These are phyloP conservation scores for Aspergillus haitiensis DNA, from an alignment of 495 filamentous ascomycete genomes.

Conservation along the genomic window DNA sequence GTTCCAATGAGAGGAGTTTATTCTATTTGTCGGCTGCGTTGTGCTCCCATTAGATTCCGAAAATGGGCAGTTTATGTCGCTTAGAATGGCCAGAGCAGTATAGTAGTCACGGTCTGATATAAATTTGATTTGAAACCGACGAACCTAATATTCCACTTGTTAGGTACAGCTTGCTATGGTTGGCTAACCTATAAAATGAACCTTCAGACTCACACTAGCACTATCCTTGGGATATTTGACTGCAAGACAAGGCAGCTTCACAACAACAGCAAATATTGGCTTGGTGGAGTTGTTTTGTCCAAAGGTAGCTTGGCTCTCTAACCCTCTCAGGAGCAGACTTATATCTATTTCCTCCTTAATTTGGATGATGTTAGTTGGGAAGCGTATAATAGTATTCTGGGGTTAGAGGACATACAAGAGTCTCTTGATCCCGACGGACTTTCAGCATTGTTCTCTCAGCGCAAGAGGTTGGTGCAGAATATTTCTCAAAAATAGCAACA, in stretches of 20 bases:
- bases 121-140: constrained; percentile 49
- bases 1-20: constrained; percentile 36
- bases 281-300: constrained; percentile 21
- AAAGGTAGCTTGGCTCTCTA: constrained; percentile 15
- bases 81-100: constrained; percentile 37
- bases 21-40: constrained; percentile 21
- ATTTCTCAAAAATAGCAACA: constrained; percentile 31
- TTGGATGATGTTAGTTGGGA: background rate
- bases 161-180: background rate
- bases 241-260: constrained; percentile 47
- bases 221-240: constrained; percentile 38
- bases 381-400: background rate
- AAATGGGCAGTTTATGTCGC: constrained; percentile 43
- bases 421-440: constrained; percentile 28
- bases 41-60: constrained; percentile 35
- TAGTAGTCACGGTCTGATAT: constrained; percentile 39
- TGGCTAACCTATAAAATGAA: too few species aligned
- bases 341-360: constrained; percentile 42
- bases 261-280: constrained; percentile 38
- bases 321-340: constrained; percentile 26
- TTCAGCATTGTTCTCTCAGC: constrained; percentile 27
- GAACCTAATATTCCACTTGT: constrained; percentile 25
- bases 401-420: constrained; percentile 30
- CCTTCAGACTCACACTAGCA: constrained; percentile 18
- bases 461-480: background rate